A percentile compares a stretch with the other conserved stretches of the same genome.
These are phyloP conservation scores for Aspergillus japonicus DNA, from an alignment of 2,329 filamentous ascomycete genomes.

Conservation along the genomic window DNA sequence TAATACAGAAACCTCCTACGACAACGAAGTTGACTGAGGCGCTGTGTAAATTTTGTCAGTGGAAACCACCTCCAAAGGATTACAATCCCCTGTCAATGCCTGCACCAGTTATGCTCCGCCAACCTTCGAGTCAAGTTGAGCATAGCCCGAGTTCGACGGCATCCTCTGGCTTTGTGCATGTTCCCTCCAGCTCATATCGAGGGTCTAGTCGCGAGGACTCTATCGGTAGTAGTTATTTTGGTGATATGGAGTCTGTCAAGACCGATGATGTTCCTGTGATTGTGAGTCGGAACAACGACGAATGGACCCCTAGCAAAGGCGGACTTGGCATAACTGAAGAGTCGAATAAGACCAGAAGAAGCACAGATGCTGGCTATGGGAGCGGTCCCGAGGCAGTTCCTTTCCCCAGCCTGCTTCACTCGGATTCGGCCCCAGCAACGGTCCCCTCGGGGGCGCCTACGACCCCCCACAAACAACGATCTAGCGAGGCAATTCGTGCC, in stretches of 20 bases:
- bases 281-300: slow-evolving; percentile 70
- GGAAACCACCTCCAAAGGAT: slow-evolving; percentile 74
- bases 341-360: slow-evolving; percentile 20
- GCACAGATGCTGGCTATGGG: slow-evolving; percentile 22
- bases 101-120: slow-evolving; percentile 61
- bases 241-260: slow-evolving; percentile 75
- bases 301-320: slow-evolving; percentile 67
- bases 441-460: slow-evolving; percentile 51
- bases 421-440: slow-evolving; percentile 64
- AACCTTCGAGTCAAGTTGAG: slow-evolving; percentile 63
- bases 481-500: slow-evolving; percentile 69
- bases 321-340: slow-evolving; percentile 77
- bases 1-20: slow-evolving; percentile 96
- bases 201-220: slow-evolving; percentile 84
- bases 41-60: slow-evolving; percentile 82
- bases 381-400: slow-evolving; percentile 30
- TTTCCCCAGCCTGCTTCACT: slow-evolving; percentile 57
- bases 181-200: slow-evolving; percentile 72
- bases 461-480: slow-evolving; percentile 62
- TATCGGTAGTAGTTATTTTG: slow-evolving; percentile 77
- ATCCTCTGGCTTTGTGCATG: slow-evolving; percentile 68
- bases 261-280: slow-evolving; percentile 76
- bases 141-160: slow-evolving; percentile 83
- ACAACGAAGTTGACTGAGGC: slow-evolving; percentile 87
- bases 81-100: slow-evolving; percentile 55